Conservation (phyloP, 2,329 filamentous ascomycete species). For the Fusarium mundagurra region DNA sequence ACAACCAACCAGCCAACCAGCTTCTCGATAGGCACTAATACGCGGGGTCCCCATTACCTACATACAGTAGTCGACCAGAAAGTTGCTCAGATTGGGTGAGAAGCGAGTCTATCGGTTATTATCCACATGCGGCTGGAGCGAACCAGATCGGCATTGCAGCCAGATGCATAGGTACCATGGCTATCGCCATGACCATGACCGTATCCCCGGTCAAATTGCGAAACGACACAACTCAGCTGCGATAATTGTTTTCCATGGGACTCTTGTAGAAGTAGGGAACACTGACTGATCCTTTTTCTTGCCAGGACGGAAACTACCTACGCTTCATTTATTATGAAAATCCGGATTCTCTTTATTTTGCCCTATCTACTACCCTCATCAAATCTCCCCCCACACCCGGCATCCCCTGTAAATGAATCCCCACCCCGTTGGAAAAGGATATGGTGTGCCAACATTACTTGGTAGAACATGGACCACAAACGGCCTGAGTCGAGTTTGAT, state of each 20-base stretch:
- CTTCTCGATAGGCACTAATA: not conserved
- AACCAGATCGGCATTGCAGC: slow-evolving; percentile 34
- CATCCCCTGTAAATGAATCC: not conserved
- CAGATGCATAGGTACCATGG: not conserved
- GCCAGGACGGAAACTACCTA: not conserved
- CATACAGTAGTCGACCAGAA: not conserved
- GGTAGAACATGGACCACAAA: not conserved
- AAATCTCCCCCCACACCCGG: not conserved
- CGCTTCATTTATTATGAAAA: not conserved
- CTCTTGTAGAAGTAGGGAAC: not conserved
- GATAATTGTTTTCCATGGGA: not conserved
- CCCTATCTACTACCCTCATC: not conserved
- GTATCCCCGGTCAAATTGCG: not conserved
- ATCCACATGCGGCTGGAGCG: slow-evolving; percentile 22
- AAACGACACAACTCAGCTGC: not conserved
- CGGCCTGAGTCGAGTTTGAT: not conserved
- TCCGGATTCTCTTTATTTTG: not conserved
- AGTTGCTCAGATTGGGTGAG: slow-evolving; percentile 11
- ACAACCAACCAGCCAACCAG: slow-evolving; percentile 16
- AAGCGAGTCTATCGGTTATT: slow-evolving; percentile 4
- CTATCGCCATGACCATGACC: not conserved
- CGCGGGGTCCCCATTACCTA: slow-evolving; percentile 12
- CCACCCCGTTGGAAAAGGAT: not conserved
- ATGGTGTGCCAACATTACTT: not conserved
- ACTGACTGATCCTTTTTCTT: not conserved